Conservation (phyloP, 1,284 basidiomycete genomes). For the Tremellales sp. region DNA sequence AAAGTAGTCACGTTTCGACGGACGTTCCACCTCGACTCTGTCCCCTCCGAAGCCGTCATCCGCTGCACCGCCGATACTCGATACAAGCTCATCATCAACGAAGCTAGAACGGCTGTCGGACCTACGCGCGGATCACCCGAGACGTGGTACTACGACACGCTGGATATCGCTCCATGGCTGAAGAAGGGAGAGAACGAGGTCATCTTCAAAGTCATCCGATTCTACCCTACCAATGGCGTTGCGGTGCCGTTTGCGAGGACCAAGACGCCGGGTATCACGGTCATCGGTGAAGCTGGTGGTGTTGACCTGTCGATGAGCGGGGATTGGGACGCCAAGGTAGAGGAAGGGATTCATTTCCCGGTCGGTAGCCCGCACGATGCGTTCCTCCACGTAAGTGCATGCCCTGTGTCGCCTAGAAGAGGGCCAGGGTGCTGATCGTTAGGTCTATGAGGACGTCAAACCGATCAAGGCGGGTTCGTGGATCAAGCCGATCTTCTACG, state of each 20-base stretch:
- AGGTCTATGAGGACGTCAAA: slow-evolving; percentile 25
- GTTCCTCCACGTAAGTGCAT: slow-evolving; percentile 31
- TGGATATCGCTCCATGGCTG: slow-evolving; percentile 22
- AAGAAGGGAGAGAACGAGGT: slow-evolving; percentile 15
- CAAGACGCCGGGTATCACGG: slow-evolving; percentile 19
- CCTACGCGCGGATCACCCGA: slow-evolving; percentile 14
- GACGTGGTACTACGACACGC: slow-evolving; percentile 26
- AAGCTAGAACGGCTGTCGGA: slow-evolving; percentile 20
- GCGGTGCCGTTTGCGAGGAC: slow-evolving; percentile 27
- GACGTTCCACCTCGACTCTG: slow-evolving; percentile 2
- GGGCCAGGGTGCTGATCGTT: neutral
- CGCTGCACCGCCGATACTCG: slow-evolving; percentile 29
- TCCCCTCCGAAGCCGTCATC: slow-evolving; percentile 6
- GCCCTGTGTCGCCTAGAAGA: neutral
- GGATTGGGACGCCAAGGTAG: slow-evolving; percentile 13
- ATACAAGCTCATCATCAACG: slow-evolving; percentile 31
- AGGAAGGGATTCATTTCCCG: slow-evolving; percentile 17
- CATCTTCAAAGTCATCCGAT: slow-evolving; percentile 21
- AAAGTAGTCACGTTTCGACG: slow-evolving; percentile 21
- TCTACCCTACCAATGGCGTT: slow-evolving; percentile 16
- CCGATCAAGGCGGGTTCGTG: neutral
- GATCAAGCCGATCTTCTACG: slow-evolving; percentile 9
- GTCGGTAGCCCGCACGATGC: slow-evolving; percentile 23
- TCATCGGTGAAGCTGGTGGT: slow-evolving; percentile 13
- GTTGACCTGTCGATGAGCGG: neutral